These are phyloP conservation scores for Botrytis hyacinthi DNA, from an alignment of 2,329 filamentous ascomycete species.

Conservation along the genomic window DNA sequence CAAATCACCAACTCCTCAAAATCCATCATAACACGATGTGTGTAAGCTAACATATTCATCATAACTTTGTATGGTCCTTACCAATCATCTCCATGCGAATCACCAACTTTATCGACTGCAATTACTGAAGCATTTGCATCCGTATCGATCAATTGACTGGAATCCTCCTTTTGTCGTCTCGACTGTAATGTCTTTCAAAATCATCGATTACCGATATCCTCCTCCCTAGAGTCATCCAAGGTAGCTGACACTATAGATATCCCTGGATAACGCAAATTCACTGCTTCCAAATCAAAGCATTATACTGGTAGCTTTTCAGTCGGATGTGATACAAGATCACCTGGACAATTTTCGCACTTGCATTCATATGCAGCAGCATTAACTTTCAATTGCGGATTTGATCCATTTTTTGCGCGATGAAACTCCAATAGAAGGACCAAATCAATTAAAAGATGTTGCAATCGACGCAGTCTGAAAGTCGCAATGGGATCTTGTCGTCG, in stretches of 20 bases:
- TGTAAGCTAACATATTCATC: neutral
- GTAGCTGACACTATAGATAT: too few species aligned
- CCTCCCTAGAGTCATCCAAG: neutral
- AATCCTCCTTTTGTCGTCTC: neutral
- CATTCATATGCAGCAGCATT: constrained; percentile 27
- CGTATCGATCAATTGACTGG: neutral
- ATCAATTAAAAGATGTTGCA: constrained; percentile 30
- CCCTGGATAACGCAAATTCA: too few species aligned
- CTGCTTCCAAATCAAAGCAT: neutral
- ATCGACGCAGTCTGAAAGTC: constrained; percentile 27
- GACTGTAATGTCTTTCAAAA: neutral
- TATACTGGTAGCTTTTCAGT: constrained; percentile 24
- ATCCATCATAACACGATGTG: neutral
- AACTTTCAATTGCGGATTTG: constrained; percentile 24
- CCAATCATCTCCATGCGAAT: neutral
- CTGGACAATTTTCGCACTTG: constrained; percentile 26
- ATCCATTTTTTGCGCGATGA: constrained; percentile 13
- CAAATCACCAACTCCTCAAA: neutral
- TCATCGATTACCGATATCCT: neutral
- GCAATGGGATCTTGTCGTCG: constrained; percentile 18
- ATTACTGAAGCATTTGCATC: neutral
- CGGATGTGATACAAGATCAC: constrained; percentile 7
- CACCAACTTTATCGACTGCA: neutral
- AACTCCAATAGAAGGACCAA: constrained; percentile 29
- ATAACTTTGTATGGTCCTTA: neutral